Evolutionary conservation across 1,284 basidiomycete species (phyloP).

Genomic region (Boletus calvinii): DNA sequence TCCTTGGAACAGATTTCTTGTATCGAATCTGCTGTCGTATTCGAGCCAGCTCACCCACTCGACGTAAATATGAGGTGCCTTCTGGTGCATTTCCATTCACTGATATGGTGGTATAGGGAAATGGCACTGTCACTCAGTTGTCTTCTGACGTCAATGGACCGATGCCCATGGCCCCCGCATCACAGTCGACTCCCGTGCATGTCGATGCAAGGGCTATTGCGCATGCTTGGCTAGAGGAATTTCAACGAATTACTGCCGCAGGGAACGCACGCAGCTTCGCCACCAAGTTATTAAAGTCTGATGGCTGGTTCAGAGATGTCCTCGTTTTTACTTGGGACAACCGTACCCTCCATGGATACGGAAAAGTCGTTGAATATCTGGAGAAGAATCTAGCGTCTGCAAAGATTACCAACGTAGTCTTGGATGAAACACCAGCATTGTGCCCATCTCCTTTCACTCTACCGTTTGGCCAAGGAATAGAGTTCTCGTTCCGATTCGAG

Average conservation of each 20-base stretch:
- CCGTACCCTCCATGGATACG: slow-evolving; percentile 3
- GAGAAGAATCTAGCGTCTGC: background rate
- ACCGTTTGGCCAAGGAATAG: slow-evolving; percentile 4
- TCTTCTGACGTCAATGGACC: background rate
- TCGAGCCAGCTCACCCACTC: slow-evolving; percentile 24
- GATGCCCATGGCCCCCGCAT: too few species aligned
- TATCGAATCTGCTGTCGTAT: slow-evolving; percentile 40
- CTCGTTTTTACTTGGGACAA: slow-evolving; percentile 7
- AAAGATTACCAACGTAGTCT: slow-evolving; percentile 1
- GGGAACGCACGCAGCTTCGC: background rate
- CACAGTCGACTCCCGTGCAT: background rate
- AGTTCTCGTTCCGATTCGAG: slow-evolving; percentile 7
- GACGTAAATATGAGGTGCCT: background rate
- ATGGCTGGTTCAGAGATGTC: slow-evolving; percentile 6
- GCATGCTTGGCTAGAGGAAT: slow-evolving; percentile 1
- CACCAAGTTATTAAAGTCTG: slow-evolving; percentile 1
- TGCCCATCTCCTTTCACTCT: background rate
- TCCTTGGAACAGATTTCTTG: slow-evolving; percentile 41
- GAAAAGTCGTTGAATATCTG: background rate
- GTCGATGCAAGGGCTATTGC: background rate
- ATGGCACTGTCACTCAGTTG: background rate
- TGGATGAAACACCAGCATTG: slow-evolving; percentile 4
- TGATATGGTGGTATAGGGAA: background rate
- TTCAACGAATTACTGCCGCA: background rate
- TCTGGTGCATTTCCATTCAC: background rate